A percentile compares a stretch with the other conserved stretches of the same genome.
Conservation (phyloP, 257 asterid genomes). For the Solanum chaucha region DNA sequence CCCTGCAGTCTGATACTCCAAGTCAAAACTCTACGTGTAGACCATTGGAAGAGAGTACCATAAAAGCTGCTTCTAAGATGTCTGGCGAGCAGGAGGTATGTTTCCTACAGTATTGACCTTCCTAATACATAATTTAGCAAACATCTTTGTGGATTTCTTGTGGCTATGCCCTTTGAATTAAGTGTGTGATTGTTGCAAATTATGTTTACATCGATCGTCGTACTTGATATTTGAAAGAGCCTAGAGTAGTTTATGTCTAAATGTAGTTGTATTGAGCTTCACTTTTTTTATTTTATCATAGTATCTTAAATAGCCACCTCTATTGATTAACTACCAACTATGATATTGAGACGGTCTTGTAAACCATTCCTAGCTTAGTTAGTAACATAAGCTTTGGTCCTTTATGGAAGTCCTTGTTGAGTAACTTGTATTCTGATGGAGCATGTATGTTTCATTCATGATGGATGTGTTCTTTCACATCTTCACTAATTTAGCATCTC, state of each 20-base stretch:
- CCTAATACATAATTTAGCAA: background rate
- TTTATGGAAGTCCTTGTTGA: background rate
- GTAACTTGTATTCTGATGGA: background rate
- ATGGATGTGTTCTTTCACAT: background rate
- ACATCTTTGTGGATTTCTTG: background rate
- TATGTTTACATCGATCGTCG: background rate
- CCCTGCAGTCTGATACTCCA: slow-evolving; percentile 26
- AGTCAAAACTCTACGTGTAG: slow-evolving; percentile 41
- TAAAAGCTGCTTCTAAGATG: slow-evolving; percentile 40
- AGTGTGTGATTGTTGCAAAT: background rate
- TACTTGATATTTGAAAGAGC: background rate
- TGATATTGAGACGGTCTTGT: background rate
- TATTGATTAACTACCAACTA: background rate
- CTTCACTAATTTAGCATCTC: background rate
- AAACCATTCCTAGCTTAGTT: background rate
- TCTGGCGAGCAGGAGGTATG: slow-evolving; percentile 75
- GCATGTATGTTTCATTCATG: background rate
- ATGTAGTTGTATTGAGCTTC: background rate
- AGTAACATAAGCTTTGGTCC: background rate
- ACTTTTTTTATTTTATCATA: background rate
- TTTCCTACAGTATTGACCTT: background rate
- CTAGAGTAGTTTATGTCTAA: background rate
- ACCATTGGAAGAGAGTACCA: slow-evolving; percentile 38
- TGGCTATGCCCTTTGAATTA: background rate
- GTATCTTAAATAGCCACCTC: background rate